These are phyloP conservation scores for Euphorbia corollata DNA, from an alignment of 441 rosid genomes.

Conservation along the genomic window DNA sequence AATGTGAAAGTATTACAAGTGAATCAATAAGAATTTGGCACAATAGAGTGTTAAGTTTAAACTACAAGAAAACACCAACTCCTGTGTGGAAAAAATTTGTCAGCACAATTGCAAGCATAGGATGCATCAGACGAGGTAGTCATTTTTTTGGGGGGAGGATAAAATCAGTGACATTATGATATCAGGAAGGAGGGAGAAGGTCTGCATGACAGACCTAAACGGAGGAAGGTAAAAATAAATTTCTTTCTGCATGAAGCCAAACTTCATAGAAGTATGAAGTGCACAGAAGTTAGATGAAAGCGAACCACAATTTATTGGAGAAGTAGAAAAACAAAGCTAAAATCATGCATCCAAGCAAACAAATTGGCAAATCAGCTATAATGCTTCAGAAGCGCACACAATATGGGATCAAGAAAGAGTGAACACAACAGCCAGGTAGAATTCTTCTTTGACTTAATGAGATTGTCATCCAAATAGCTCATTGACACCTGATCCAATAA, in stretches of 20 bases:
- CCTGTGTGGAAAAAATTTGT: neutral
- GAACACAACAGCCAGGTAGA: neutral
- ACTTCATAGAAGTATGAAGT: neutral
- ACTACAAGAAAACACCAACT: neutral
- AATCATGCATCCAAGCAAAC: neutral
- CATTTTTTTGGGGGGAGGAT: neutral
- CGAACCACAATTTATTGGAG: too few relatives aligned
- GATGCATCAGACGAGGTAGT: neutral
- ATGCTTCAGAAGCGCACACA: constrained; percentile 6
- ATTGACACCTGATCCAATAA: neutral
- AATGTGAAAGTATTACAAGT: neutral
- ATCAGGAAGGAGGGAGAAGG: neutral
- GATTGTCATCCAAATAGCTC: neutral
- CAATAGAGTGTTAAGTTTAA: neutral
- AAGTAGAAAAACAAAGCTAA: neutral
- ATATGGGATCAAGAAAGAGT: neutral
- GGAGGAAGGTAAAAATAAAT: too few relatives aligned
- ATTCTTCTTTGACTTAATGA: neutral
- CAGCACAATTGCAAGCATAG: neutral
- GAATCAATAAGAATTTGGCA: neutral
- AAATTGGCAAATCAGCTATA: neutral
- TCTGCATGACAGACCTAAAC: too few relatives aligned
- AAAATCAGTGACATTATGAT: neutral
- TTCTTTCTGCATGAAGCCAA: too few relatives aligned
- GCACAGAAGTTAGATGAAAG: neutral